A percentile compares a stretch with the other conserved stretches of the same genome.
These are phyloP conservation scores for Vitis rotundifolia DNA, from an alignment of 164 flowering plant genomes.

Conservation along the genomic window DNA sequence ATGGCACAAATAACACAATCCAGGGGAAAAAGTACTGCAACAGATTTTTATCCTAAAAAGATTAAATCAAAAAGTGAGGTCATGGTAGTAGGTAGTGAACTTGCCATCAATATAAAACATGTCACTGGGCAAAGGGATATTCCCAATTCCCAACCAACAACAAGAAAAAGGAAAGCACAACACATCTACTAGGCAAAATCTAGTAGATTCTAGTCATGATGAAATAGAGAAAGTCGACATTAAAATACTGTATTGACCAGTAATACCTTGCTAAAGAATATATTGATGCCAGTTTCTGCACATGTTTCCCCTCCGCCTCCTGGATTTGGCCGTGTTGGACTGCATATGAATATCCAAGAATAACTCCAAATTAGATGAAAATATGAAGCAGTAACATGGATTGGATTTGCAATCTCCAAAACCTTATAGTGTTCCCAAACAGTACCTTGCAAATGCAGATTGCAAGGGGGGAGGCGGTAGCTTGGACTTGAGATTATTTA, in stretches of 20 bases:
- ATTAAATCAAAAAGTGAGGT: background rate
- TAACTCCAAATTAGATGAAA: background rate
- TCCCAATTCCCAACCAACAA: background rate
- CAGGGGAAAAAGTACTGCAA: background rate
- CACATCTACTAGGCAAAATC: background rate
- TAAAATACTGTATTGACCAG: background rate
- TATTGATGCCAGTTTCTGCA: constrained; percentile 90
- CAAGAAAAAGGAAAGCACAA: background rate
- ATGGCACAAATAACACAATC: background rate
- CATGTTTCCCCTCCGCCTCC: constrained; percentile 98
- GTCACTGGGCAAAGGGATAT: too few species aligned
- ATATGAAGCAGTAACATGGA: background rate
- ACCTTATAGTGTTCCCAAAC: background rate
- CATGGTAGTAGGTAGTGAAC: background rate
- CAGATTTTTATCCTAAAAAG: background rate
- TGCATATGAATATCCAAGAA: constrained; percentile 26
- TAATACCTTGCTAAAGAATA: constrained; percentile 84
- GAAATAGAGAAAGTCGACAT: background rate
- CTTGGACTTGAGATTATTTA: constrained; percentile 68
- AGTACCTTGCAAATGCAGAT: constrained; percentile 93
- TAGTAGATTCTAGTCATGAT: background rate
- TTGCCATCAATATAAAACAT: background rate
- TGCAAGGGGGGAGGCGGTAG: constrained; percentile 58
- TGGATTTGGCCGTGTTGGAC: constrained; percentile 88
- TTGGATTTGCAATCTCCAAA: background rate